These are phyloP conservation scores for Citrus unshiu DNA, from an alignment of 345 rosid species.

Conservation along the genomic window DNA sequence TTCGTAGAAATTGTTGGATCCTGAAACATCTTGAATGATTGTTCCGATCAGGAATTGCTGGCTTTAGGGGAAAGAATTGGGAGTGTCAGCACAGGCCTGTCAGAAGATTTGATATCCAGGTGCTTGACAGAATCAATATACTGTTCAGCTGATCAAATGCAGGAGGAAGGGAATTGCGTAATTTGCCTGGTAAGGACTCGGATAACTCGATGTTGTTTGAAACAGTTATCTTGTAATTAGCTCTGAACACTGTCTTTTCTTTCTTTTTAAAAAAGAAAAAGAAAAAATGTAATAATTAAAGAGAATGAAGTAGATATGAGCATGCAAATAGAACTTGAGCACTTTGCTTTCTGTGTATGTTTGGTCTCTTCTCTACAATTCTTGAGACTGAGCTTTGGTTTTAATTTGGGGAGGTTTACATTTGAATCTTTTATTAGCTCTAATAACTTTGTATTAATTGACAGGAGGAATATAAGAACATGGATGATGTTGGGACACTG, in stretches of 20 bases:
- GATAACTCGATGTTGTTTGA: constrained; percentile 19
- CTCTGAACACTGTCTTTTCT: background rate
- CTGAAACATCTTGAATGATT: constrained; percentile 8
- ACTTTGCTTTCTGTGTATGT: too few relatives aligned
- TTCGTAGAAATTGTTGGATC: background rate
- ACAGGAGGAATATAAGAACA: constrained; percentile 75
- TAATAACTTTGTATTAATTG: background rate
- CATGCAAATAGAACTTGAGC: background rate
- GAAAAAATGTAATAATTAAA: background rate
- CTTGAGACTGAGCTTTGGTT: background rate
- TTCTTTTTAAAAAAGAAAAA: background rate
- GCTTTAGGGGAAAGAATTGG: constrained; percentile 92
- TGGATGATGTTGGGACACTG: constrained; percentile 50
- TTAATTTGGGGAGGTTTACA: background rate
- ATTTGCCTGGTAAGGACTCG: constrained; percentile 75
- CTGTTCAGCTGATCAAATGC: constrained; percentile 32
- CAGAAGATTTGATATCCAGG: constrained; percentile 50
- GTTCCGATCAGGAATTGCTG: constrained; percentile 63
- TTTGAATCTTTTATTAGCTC: background rate
- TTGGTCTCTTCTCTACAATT: background rate
- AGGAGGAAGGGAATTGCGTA: constrained; percentile 56
- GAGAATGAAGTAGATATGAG: background rate
- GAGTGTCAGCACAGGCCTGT: constrained; percentile 72
- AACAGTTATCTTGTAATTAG: background rate
- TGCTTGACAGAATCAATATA: constrained; percentile 48